These are phyloP conservation scores for Pseudogymnoascus sp. DNA, from an alignment of 2,329 filamentous ascomycete species.

Conservation along the genomic window DNA sequence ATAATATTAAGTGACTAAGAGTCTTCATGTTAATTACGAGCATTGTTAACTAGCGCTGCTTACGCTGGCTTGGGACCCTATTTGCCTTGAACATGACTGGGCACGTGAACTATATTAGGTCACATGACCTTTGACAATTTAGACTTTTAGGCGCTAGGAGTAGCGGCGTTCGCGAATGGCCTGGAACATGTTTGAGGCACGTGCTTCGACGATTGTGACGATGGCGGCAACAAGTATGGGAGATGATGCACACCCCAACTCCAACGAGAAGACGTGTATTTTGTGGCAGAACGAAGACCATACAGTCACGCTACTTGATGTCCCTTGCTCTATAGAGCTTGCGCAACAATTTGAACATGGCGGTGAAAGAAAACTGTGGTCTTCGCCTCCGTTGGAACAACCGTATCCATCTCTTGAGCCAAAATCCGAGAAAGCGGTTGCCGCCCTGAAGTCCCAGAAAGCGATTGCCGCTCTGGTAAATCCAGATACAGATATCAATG, in stretches of 20 bases:
- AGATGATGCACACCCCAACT: conserved; percentile 16
- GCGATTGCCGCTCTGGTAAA: neutral
- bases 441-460: neutral
- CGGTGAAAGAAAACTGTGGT: conserved; percentile 26
- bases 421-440: conserved; percentile 34
- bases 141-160: neutral
- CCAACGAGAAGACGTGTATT: conserved; percentile 28
- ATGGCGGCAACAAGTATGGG: neutral
- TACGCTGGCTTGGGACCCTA: too few relatives aligned
- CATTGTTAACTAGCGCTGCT: too few relatives aligned
- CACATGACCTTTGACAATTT: neutral
- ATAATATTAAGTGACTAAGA: too few relatives aligned
- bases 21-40: too few relatives aligned
- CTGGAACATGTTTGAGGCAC: neutral
- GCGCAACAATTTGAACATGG: conserved; percentile 42
- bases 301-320: conserved; percentile 56
- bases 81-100: too few relatives aligned
- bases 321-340: conserved; percentile 62
- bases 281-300: conserved; percentile 46
- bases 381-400: conserved; percentile 32
- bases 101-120: too few relatives aligned
- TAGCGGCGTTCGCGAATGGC: neutral
- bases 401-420: conserved; percentile 49
- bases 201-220: neutral
- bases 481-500: conserved; percentile 15